Conservation (phyloP, 208 protist genomes). For the Blechomonas ayalai region DNA sequence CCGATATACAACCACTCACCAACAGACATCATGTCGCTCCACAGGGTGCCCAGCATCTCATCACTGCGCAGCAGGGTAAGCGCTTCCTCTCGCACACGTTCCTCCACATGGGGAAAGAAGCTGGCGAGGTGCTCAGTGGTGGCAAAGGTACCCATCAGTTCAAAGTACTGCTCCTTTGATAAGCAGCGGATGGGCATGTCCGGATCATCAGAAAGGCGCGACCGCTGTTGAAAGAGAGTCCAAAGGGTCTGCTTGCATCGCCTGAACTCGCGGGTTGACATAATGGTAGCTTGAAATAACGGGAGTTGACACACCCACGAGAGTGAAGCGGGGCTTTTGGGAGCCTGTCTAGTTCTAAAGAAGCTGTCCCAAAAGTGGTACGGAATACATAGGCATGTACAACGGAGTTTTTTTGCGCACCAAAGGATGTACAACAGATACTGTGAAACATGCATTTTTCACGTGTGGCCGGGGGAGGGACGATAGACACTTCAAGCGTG, state of each 20-base stretch:
- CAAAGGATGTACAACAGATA: too few relatives aligned
- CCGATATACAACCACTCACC: too few relatives aligned
- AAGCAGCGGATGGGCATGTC: background rate
- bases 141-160: background rate
- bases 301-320: too few relatives aligned
- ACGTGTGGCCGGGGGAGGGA: too few relatives aligned
- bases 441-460: too few relatives aligned
- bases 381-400: too few relatives aligned
- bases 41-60: background rate
- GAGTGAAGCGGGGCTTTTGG: too few relatives aligned
- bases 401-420: too few relatives aligned
- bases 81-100: background rate
- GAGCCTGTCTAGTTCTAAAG: too few relatives aligned
- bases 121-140: background rate
- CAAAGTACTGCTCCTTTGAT: background rate
- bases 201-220: background rate
- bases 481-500: too few relatives aligned
- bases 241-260: slow-evolving; percentile 28
- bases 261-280: slow-evolving; percentile 1
- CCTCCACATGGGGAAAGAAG: background rate
- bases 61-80: background rate
- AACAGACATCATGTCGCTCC: background rate
- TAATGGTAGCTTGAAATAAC: too few relatives aligned
- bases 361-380: too few relatives aligned
- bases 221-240: slow-evolving; percentile 37